Evolutionary conservation across 805 yeast genomes (phyloP).

Genomic region (Candida methanosorbosa): DNA sequence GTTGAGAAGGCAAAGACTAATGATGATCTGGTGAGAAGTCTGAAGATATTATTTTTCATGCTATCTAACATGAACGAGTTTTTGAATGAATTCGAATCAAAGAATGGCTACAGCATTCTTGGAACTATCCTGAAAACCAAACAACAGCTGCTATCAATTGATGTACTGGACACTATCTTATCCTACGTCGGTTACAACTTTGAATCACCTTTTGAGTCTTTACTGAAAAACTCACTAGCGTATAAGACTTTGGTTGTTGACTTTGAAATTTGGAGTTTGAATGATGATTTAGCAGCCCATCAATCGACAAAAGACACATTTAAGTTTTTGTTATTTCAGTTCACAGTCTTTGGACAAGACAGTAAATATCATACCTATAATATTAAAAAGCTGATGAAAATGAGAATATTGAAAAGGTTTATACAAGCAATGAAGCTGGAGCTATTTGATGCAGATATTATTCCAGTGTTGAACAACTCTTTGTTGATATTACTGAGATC

Average conservation of each 20-base stretch:
- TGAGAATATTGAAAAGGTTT: conserved; percentile 37
- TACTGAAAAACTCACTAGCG: conserved; percentile 45
- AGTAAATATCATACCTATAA: conserved; percentile 47
- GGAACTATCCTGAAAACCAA: conserved; percentile 44
- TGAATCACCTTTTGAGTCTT: conserved; percentile 42
- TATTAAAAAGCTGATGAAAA: conserved; percentile 38
- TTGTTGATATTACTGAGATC: conserved; percentile 31
- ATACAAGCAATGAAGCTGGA: conserved; percentile 41
- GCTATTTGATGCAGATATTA: conserved; percentile 26
- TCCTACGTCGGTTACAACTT: conserved; percentile 49
- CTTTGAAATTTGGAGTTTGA: conserved; percentile 47
- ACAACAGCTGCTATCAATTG: conserved; percentile 28
- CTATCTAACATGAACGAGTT: conserved; percentile 42
- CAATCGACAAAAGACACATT: conserved; percentile 30
- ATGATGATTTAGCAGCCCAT: not conserved
- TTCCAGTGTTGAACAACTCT: conserved; percentile 30
- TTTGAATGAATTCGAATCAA: conserved; percentile 47
- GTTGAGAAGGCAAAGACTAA: conserved; percentile 35
- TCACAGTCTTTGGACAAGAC: conserved; percentile 43
- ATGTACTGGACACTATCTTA: conserved; percentile 39
- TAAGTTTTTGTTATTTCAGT: conserved; percentile 47
- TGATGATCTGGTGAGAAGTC: conserved; percentile 22
- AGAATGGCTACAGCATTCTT: conserved; percentile 52
- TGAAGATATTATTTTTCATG: conserved; percentile 33
- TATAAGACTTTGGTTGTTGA: conserved; percentile 55